Conservation (phyloP, 305 asterid genomes). For the Solanum hybrid region DNA sequence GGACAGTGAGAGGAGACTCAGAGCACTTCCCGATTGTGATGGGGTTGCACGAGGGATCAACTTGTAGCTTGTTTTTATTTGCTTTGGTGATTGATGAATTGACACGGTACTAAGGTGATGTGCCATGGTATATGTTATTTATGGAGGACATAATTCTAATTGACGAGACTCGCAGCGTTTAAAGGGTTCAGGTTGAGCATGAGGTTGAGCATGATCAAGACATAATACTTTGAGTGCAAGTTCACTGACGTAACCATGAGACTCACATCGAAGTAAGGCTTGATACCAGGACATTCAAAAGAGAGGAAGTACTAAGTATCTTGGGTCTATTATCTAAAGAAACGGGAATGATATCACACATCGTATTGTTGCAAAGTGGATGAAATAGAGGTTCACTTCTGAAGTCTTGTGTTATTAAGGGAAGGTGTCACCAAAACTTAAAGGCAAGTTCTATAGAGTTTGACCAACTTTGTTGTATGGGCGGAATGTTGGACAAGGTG, state of each 20-base stretch:
- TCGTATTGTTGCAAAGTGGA: background rate
- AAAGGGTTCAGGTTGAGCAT: no score
- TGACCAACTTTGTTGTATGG: background rate
- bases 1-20: background rate
- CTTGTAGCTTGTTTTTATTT: background rate
- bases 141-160: no score
- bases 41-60: background rate
- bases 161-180: no score
- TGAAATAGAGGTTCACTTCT: background rate
- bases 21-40: background rate
- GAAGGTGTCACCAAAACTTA: background rate
- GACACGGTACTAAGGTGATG: no score
- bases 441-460: background rate
- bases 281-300: background rate
- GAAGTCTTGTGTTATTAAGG: background rate
- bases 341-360: background rate
- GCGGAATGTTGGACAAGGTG: background rate
- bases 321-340: background rate
- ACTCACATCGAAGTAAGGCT: no score
- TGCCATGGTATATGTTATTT: no score
- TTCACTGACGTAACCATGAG: no score
- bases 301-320: background rate
- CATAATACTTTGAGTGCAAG: no score
- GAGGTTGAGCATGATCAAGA: no score
- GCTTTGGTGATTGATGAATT: background rate